Conservation (phyloP, 1,284 basidiomycete genomes). For the Malassezia caprae region DNA sequence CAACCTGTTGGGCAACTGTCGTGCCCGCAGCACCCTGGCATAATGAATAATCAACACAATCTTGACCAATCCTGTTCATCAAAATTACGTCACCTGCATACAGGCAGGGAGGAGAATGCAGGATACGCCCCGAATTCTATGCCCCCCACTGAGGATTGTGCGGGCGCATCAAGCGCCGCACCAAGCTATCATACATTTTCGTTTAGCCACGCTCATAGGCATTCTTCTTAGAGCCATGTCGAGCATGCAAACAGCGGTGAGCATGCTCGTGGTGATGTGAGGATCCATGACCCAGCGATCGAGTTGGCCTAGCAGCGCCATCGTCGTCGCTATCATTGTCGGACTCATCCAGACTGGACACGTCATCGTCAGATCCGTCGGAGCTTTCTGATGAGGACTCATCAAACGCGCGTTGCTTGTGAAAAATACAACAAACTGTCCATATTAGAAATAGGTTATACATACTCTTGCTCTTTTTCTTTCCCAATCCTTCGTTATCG, state of each 20-base stretch:
- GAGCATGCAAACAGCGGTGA: neutral
- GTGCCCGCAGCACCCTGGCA: neutral
- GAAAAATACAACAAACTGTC: slow-evolving; percentile 46
- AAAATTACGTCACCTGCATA: neutral
- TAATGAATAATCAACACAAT: neutral
- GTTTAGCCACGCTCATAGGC: slow-evolving; percentile 13
- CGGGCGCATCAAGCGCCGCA: neutral
- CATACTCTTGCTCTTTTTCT: slow-evolving; percentile 43
- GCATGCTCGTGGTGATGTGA: neutral
- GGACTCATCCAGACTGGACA: neutral
- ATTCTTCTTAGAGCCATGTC: neutral
- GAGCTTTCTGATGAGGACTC: slow-evolving; percentile 31
- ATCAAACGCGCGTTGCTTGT: slow-evolving; percentile 41
- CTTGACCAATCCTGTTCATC: neutral
- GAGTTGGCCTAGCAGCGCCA: neutral
- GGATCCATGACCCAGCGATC: neutral
- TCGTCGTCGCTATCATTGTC: neutral
- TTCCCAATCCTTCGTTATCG: slow-evolving; percentile 38
- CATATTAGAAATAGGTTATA: neutral
- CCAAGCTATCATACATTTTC: neutral
- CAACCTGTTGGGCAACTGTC: neutral
- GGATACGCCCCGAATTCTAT: neutral
- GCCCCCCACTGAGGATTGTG: neutral
- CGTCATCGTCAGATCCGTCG: neutral
- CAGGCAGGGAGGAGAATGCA: neutral